Percentiles rank a stretch among this genome's conserved stretches.
Evolutionary conservation across 306 rosid species (phyloP).

Genomic region (Echinosophora koreensis): DNA sequence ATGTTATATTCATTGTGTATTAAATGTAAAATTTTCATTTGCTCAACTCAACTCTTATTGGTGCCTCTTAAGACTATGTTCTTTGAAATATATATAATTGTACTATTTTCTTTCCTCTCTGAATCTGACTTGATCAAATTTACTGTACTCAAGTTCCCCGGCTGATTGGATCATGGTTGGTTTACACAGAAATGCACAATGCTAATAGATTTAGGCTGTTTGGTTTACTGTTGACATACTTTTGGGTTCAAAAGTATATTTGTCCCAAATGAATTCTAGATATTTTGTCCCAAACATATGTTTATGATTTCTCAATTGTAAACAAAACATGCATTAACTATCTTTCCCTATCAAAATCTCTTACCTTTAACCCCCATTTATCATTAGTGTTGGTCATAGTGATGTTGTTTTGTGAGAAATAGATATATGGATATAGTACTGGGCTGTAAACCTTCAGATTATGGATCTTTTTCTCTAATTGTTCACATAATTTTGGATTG

Average conservation of each 20-base stretch:
- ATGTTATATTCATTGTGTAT: slow-evolving; percentile 59
- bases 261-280: too few relatives aligned
- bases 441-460: too few relatives aligned
- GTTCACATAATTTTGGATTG: too few relatives aligned
- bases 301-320: too few relatives aligned
- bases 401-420: too few relatives aligned
- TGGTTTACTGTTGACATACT: too few relatives aligned
- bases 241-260: too few relatives aligned
- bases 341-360: background rate
- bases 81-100: slow-evolving; percentile 37
- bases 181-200: background rate
- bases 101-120: slow-evolving; percentile 20
- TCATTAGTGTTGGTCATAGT: background rate
- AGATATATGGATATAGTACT: too few relatives aligned
- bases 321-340: too few relatives aligned
- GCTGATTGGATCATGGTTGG: background rate
- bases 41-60: slow-evolving; percentile 52
- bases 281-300: too few relatives aligned
- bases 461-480: too few relatives aligned
- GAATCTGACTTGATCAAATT: slow-evolving; percentile 11
- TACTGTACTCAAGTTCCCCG: background rate
- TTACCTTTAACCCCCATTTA: background rate
- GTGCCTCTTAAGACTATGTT: slow-evolving; percentile 47
- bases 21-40: slow-evolving; percentile 66
- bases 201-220: too few relatives aligned